Conservation (phyloP, 2,329 filamentous ascomycete genomes). For the Penicillium occitanis region DNA sequence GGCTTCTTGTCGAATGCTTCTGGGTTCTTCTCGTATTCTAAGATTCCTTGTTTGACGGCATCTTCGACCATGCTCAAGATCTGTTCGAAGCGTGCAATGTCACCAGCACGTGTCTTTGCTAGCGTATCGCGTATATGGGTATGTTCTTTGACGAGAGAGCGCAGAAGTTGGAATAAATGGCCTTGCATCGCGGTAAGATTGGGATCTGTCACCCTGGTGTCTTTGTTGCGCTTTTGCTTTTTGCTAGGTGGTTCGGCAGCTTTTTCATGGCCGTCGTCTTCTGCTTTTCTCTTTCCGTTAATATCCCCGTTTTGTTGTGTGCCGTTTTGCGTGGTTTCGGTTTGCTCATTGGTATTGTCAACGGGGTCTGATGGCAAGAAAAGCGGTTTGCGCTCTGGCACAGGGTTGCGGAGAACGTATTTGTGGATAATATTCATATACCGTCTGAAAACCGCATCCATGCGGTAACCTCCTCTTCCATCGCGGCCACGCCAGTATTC, state of each 20-base stretch:
- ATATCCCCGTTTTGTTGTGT: not conserved
- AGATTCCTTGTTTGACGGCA: constrained; percentile 69
- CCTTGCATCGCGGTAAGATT: constrained; percentile 83
- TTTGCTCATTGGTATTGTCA: constrained; percentile 24
- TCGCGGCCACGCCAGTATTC: constrained; percentile 85
- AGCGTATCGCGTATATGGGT: constrained; percentile 84
- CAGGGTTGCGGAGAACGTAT: constrained; percentile 67
- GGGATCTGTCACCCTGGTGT: constrained; percentile 51
- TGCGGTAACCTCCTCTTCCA: constrained; percentile 78
- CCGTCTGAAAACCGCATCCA: constrained; percentile 81
- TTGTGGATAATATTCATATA: constrained; percentile 89
- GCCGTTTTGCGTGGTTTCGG: constrained; percentile 14
- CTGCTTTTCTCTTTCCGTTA: constrained; percentile 13
- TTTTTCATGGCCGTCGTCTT: constrained; percentile 28
- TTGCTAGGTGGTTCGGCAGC: constrained; percentile 53
- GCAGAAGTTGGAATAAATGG: constrained; percentile 88
- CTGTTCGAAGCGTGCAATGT: constrained; percentile 74
- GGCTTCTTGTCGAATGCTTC: constrained; percentile 34
- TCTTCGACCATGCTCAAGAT: constrained; percentile 73
- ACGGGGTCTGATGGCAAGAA: constrained; percentile 62
- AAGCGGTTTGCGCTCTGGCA: constrained; percentile 66
- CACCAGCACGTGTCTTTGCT: constrained; percentile 65
- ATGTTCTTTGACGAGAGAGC: constrained; percentile 75
- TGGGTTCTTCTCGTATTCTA: constrained; percentile 60
- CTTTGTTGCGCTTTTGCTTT: constrained; percentile 45